Conservation (phyloP, 140 eudicot species). For the Senecio squalidus region DNA sequence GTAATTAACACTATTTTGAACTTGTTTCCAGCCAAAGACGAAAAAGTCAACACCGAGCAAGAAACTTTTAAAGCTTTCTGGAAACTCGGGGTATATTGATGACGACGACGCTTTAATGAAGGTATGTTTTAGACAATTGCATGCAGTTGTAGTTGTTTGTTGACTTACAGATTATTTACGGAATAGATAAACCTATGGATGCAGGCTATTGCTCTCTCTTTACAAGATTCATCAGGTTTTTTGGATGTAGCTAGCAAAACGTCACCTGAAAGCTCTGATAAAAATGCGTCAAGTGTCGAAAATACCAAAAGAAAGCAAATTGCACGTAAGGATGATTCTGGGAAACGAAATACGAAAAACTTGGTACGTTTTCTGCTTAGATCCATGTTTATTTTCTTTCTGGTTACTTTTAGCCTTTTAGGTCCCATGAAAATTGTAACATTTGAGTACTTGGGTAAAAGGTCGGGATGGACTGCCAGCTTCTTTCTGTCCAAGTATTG, state of each 20-base stretch:
- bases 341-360: slow-evolving; percentile 60
- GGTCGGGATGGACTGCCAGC: too few relatives aligned
- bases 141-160: slow-evolving; percentile 9
- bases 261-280: slow-evolving; percentile 28
- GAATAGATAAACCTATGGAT: slow-evolving; percentile 5
- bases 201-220: slow-evolving; percentile 93
- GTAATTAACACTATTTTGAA: background rate
- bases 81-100: slow-evolving; percentile 31
- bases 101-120: slow-evolving; percentile 71
- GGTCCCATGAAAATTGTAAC: slow-evolving; percentile 6
- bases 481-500: too few relatives aligned
- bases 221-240: slow-evolving; percentile 58
- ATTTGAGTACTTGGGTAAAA: slow-evolving; percentile 3
- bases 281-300: slow-evolving; percentile 17
- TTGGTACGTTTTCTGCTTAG: slow-evolving; percentile 30
- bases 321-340: slow-evolving; percentile 36
- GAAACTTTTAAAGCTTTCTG: slow-evolving; percentile 17
- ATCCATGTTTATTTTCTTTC: background rate
- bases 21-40: slow-evolving; percentile 40
- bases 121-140: slow-evolving; percentile 22
- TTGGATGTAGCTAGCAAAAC: slow-evolving; percentile 23
- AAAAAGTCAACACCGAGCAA: slow-evolving; percentile 26
- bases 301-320: slow-evolving; percentile 23
- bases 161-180: background rate
- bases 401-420: background rate